These are phyloP conservation scores for Ceratocystiopsis sp. DNA, from an alignment of 2,329 filamentous ascomycete genomes.

Conservation along the genomic window DNA sequence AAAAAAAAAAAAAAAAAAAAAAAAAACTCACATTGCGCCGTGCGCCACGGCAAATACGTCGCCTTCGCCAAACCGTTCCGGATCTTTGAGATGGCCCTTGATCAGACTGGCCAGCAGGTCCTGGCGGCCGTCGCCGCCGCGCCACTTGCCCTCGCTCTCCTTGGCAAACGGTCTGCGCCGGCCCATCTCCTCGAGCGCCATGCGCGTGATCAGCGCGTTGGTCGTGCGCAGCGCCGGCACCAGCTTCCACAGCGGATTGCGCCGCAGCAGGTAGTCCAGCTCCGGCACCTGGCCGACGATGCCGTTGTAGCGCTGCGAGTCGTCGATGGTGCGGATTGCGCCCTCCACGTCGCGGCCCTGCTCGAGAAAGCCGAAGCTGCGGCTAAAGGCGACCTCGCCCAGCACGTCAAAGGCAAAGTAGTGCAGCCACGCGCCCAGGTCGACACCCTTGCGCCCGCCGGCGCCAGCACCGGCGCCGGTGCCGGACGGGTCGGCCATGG, in stretches of 20 bases:
- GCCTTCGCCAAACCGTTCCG: conserved; percentile 27
- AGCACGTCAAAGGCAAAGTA: conserved; percentile 31
- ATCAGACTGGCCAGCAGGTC: conserved; percentile 35
- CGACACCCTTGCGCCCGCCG: conserved; percentile 12
- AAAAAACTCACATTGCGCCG: conserved; percentile 31
- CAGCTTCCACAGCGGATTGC: conserved; percentile 30
- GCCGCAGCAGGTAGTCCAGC: conserved; percentile 27
- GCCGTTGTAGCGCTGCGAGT: conserved; percentile 34
- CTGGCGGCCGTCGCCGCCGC: conserved; percentile 25
- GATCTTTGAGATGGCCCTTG: conserved; percentile 32
- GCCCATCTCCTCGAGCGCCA: conserved; percentile 32
- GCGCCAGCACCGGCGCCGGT: neutral
- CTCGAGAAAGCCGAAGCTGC: conserved; percentile 34
- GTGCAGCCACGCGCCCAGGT: conserved; percentile 31
- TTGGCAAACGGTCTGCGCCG: conserved; percentile 28
- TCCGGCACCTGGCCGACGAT: conserved; percentile 34
- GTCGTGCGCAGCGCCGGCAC: conserved; percentile 25
- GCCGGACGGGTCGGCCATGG: conserved; percentile 15
- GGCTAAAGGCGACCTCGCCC: conserved; percentile 33
- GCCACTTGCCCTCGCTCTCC: conserved; percentile 23
- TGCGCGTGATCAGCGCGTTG: conserved; percentile 32
- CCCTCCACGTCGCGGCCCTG: conserved; percentile 31
- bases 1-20: neutral
- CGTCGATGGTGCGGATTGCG: conserved; percentile 34
- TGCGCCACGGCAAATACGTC: conserved; percentile 41